Base-by-base conservation (phyloP, 441 rosid genomes). In the Jatropha multifida region DNA sequence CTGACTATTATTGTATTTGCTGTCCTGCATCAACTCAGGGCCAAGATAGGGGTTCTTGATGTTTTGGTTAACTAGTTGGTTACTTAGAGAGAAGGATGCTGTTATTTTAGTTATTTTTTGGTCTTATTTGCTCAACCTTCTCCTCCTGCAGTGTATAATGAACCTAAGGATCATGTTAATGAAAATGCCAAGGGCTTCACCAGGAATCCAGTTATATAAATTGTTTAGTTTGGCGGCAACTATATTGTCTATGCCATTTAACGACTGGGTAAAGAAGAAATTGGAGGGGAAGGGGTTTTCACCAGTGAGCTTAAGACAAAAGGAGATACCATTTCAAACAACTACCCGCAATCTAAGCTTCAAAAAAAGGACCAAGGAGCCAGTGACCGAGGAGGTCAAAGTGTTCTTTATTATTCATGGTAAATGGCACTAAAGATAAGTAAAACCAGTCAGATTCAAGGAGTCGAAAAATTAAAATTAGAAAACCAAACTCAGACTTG, bases 361-460 rank as follows among this genome's bases (percentile, higher is more conserved):
- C 54, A 68, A 65, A 23, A 59, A 5, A 26, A 26, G 38, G 15
- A 55, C 2, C 38, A 37, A 44, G 12, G 59, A 46, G 66, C 62
- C 65, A 44, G 42, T 44, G 54, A 64, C 37, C 37, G 0, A 40
- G 61, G 20, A 62, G 54, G 71, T 67, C 54, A 61, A 41, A 61
- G 51, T 54, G 67, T 18, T 55, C 71, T 71, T 56, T 46, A 26
- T 62, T 52, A 7, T 18, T 46, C 56, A n/a, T n/a, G 10, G 56
- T 26, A 20, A 65, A 56, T 20, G 44, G 41, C 60, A 32, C 68
- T 41, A 67, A 46, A 41, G 48, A 64, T 67, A 46, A 37, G 17
- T 56, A 52, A 58, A 68, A n/a, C 4, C 52, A 59, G 58, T 71
- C 60, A 74, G 71, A 63, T 41, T 18, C 40, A 51, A 4, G 27